Percentiles rank a stretch among this genome's conserved stretches.
These are phyloP conservation scores for Hyaloscypha hepaticicola DNA, from an alignment of 495 filamentous ascomycete species.

Conservation along the genomic window DNA sequence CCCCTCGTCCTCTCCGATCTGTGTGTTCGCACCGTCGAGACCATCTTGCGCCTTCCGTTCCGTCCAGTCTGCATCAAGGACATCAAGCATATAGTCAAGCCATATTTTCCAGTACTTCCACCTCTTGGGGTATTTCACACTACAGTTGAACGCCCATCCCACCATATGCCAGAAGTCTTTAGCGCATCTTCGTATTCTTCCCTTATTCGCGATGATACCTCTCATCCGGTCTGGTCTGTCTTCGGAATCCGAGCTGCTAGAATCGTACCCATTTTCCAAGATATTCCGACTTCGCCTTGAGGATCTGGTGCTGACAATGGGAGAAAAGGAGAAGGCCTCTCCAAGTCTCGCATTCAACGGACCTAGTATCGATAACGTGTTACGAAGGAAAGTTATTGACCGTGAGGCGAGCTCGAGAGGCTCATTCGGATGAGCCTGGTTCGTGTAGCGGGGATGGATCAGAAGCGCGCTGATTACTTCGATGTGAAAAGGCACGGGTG, in stretches of 20 bases:
- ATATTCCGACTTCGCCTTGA: conserved; percentile 29
- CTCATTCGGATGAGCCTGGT: conserved; percentile 52
- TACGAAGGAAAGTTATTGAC: conserved; percentile 58
- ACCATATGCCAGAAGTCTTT: conserved; percentile 87
- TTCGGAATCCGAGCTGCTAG: conserved; percentile 27
- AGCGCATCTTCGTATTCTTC: conserved; percentile 67
- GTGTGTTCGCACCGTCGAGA: neutral
- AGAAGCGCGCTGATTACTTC: conserved; percentile 30
- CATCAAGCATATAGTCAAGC: conserved; percentile 76
- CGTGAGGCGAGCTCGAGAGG: conserved; percentile 51
- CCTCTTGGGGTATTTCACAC: conserved; percentile 61
- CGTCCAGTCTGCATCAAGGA: conserved; percentile 72
- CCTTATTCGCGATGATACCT: conserved; percentile 57
- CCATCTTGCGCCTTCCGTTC: conserved; percentile 45
- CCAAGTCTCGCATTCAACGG: conserved; percentile 48
- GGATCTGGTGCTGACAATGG: conserved; percentile 33
- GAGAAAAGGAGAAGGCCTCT: conserved; percentile 58
- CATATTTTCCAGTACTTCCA: conserved; percentile 85
- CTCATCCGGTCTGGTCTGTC: conserved; percentile 44
- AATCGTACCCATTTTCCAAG: conserved; percentile 22
- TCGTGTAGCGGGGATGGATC: conserved; percentile 35
- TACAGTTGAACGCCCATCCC: conserved; percentile 94
- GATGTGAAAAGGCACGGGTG: conserved; percentile 32
- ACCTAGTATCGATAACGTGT: conserved; percentile 50
- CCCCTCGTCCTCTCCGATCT: neutral